A percentile compares a stretch with the other conserved stretches of the same genome.
phyloP scores from a whole-genome alignment of 2,329 filamentous ascomycete species.

The Aphanocladium album region DNA sequence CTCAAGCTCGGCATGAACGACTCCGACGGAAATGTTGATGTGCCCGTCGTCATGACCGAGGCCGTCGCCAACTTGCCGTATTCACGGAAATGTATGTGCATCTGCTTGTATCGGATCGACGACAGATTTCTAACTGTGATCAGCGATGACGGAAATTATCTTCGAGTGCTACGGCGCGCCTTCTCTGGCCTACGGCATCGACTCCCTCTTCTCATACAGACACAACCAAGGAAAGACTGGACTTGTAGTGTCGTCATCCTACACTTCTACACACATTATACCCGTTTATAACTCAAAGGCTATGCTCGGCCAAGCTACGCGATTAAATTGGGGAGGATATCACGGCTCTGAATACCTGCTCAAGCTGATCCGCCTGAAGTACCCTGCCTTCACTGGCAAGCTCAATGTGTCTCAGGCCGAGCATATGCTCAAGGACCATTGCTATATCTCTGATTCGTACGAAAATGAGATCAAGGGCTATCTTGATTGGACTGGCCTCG shows the following conservation, averaged over 20 bases:
- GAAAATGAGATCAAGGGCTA: slow-evolving; percentile 70
- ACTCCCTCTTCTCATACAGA: slow-evolving; percentile 91
- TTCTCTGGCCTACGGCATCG: slow-evolving; percentile 87
- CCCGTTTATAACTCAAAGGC: slow-evolving; percentile 85
- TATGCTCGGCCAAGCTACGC: slow-evolving; percentile 75
- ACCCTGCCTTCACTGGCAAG: slow-evolving; percentile 82
- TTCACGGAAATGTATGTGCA: slow-evolving; percentile 70
- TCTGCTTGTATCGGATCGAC: neutral
- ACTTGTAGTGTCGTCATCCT: slow-evolving; percentile 83
- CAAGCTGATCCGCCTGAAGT: slow-evolving; percentile 86
- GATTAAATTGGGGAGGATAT: slow-evolving; percentile 91
- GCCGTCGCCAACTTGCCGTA: slow-evolving; percentile 88
- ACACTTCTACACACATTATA: slow-evolving; percentile 92
- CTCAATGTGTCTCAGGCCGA: slow-evolving; percentile 84
- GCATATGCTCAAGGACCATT: slow-evolving; percentile 80
- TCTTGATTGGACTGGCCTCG: slow-evolving; percentile 86
- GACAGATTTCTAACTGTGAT: neutral
- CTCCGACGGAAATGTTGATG: slow-evolving; percentile 66
- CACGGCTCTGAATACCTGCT: slow-evolving; percentile 87
- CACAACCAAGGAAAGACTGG: slow-evolving; percentile 87
- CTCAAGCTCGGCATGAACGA: slow-evolving; percentile 86
- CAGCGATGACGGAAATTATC: slow-evolving; percentile 94
- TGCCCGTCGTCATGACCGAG: slow-evolving; percentile 93
- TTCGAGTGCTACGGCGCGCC: slow-evolving; percentile 95
- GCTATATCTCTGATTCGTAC: slow-evolving; percentile 82